Evolutionary conservation across 2,329 filamentous ascomycete species (phyloP).

Genomic region (Zelopaecilomyces penicillatus): DNA sequence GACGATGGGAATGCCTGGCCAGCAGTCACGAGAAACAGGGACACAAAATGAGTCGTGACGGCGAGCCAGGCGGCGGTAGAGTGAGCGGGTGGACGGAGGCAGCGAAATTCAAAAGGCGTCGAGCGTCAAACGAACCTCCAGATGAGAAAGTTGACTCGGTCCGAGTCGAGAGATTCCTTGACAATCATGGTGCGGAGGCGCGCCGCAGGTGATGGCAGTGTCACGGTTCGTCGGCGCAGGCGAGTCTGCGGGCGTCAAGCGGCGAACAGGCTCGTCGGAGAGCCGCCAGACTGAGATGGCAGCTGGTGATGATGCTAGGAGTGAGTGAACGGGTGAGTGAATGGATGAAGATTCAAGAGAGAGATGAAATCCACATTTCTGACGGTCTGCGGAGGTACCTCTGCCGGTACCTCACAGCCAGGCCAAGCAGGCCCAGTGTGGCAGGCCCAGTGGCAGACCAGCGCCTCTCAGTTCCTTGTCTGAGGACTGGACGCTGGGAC

Average conservation of each 20-base stretch:
- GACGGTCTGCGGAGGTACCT: slow-evolving; percentile 10
- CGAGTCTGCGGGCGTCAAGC: slow-evolving; percentile 5
- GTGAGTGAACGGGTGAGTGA: slow-evolving; percentile 8
- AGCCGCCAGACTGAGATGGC: slow-evolving; percentile 3
- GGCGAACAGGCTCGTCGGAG: slow-evolving; percentile 5
- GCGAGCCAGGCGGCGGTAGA: slow-evolving; percentile 11
- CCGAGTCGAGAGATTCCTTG: slow-evolving; percentile 56
- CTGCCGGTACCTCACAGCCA: slow-evolving; percentile 2
- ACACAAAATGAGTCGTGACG: background rate
- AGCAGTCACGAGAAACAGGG: too few relatives aligned
- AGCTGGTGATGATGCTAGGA: slow-evolving; percentile 5
- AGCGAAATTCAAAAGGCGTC: slow-evolving; percentile 3
- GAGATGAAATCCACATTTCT: slow-evolving; percentile 17
- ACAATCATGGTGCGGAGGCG: slow-evolving; percentile 34
- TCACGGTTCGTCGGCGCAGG: slow-evolving; percentile 16
- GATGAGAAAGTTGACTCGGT: slow-evolving; percentile 62
- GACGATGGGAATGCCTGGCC: background rate
- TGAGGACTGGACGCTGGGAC: too few relatives aligned
- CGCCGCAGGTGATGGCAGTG: slow-evolving; percentile 25
- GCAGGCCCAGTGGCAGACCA: too few relatives aligned
- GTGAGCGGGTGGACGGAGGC: slow-evolving; percentile 13
- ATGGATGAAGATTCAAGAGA: slow-evolving; percentile 19
- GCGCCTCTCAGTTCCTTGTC: too few relatives aligned
- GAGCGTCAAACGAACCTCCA: slow-evolving; percentile 50
- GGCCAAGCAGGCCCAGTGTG: too few relatives aligned